A percentile compares a stretch with the other conserved stretches of the same genome.
Evolutionary conservation across 2,329 filamentous ascomycete species (phyloP).

Genomic region (Fusarium begoniae): DNA sequence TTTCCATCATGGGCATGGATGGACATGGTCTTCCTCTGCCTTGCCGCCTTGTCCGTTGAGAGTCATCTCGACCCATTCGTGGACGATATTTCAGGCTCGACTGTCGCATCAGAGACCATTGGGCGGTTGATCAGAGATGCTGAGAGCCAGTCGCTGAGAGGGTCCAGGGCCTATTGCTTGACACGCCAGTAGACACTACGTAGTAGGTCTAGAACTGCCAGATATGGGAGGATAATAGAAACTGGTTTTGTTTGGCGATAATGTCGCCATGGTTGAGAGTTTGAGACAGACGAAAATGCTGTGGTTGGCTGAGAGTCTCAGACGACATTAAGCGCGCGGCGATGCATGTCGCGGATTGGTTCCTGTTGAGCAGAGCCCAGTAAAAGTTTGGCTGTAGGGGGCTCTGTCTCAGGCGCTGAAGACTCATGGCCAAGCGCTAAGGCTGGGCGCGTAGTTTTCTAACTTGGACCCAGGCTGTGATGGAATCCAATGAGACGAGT

Average conservation of each 20-base stretch:
- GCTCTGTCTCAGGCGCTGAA: slow-evolving; percentile 9
- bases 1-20: slow-evolving; percentile 3
- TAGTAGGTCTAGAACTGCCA: background rate
- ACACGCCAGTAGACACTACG: slow-evolving; percentile 19
- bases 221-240: background rate
- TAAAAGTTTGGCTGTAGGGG: background rate
- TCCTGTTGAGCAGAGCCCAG: background rate
- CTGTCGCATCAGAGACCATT: slow-evolving; percentile 12
- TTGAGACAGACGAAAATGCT: background rate
- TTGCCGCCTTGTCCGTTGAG: slow-evolving; percentile 16
- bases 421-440: slow-evolving; percentile 9
- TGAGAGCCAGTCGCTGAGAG: slow-evolving; percentile 33
- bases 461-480: background rate
- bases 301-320: slow-evolving; percentile 39
- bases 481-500: slow-evolving; percentile 3
- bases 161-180: slow-evolving; percentile 24
- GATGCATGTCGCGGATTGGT: slow-evolving; percentile 33
- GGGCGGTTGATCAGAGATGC: slow-evolving; percentile 21
- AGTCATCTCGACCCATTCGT: slow-evolving; percentile 30
- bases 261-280: slow-evolving; percentile 8
- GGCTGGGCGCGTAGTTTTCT: slow-evolving; percentile 14
- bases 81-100: slow-evolving; percentile 16
- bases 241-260: slow-evolving; percentile 24
- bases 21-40: background rate
- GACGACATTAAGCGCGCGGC: slow-evolving; percentile 37